A percentile compares a stretch with the other conserved stretches of the same genome.
phyloP scores from a whole-genome alignment of 345 rosid species.

The Capsella bursapastoris region DNA sequence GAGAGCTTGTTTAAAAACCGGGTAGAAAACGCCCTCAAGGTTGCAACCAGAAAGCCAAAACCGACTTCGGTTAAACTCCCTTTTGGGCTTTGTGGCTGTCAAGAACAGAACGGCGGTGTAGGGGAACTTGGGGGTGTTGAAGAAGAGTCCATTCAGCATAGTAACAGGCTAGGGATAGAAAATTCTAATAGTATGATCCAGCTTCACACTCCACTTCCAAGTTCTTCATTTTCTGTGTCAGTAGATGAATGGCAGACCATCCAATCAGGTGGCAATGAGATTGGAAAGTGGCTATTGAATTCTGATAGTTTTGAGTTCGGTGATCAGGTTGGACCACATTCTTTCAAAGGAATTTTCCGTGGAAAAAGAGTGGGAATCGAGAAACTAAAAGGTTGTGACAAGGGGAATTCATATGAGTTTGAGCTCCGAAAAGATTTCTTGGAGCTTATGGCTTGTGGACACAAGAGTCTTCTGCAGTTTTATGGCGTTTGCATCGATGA shows the following conservation, averaged over 20 bases:
- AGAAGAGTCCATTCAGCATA: constrained; percentile 64
- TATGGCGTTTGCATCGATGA: constrained; percentile 89
- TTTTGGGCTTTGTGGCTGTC: constrained; percentile 96
- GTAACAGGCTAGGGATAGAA: constrained; percentile 56
- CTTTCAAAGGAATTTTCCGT: constrained; percentile 75
- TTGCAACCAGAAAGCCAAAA: constrained; percentile 71
- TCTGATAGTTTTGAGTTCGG: constrained; percentile 74
- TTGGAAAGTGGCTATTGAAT: constrained; percentile 83
- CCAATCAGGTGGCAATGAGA: constrained; percentile 66
- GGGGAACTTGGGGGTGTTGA: constrained; percentile 71
- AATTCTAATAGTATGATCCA: constrained; percentile 55
- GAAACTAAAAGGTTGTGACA: constrained; percentile 95
- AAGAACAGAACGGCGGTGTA: constrained; percentile 72
- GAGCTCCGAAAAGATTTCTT: constrained; percentile 79
- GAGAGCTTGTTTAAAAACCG: constrained; percentile 62
- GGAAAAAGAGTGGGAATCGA: constrained; percentile 82
- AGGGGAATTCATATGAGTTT: constrained; percentile 87
- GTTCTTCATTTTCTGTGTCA: constrained; percentile 65
- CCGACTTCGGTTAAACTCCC: constrained; percentile 77
- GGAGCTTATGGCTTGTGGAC: constrained; percentile 95
- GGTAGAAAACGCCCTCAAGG: constrained; percentile 74
- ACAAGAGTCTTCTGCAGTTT: constrained; percentile 79
- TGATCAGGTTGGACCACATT: constrained; percentile 71
- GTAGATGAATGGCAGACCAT: constrained; percentile 96
- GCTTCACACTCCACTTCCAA: constrained; percentile 78